A percentile compares a stretch with the other conserved stretches of the same genome.
Conservation (phyloP, 495 filamentous ascomycete species). For the Aspergillus asperescens region DNA sequence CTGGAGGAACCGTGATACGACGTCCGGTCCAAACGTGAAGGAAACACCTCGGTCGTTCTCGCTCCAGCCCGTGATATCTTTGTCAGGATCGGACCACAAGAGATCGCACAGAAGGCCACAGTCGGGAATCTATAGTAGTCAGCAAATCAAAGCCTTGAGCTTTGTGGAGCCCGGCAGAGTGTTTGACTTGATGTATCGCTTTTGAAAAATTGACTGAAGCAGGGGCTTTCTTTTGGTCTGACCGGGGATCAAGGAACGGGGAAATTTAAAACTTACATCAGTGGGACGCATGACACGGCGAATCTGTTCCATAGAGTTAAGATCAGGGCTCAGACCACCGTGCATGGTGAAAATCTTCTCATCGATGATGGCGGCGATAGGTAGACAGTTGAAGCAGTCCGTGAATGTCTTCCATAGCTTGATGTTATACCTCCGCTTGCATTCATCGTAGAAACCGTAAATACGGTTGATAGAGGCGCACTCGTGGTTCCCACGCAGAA, state of each 20-base stretch:
- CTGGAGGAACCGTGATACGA: constrained; percentile 96
- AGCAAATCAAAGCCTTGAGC: constrained; percentile 46
- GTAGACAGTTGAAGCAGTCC: constrained; percentile 99
- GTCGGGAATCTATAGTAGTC: constrained; percentile 80
- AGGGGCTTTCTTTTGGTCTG: neutral
- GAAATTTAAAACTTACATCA: constrained; percentile 63
- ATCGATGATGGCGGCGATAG: constrained; percentile 99
- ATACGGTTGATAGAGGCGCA: constrained; percentile 99
- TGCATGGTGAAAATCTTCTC: constrained; percentile 99
- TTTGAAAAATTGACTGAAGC: constrained; percentile 5
- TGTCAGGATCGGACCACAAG: constrained; percentile 97
- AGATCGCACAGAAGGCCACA: constrained; percentile 97
- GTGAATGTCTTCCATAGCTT: constrained; percentile 99
- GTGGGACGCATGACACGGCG: constrained; percentile 98
- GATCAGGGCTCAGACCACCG: constrained; percentile 90
- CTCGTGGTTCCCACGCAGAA: constrained; percentile 97
- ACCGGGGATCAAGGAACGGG: neutral
- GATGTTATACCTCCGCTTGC: constrained; percentile 99
- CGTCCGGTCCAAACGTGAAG: constrained; percentile 98
- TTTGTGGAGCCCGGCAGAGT: constrained; percentile 32
- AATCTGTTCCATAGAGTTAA: constrained; percentile 99
- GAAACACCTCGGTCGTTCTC: constrained; percentile 98
- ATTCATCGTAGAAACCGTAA: constrained; percentile 99
- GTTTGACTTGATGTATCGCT: neutral
- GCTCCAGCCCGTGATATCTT: constrained; percentile 99